Base-by-base conservation (phyloP, 2,329 filamentous ascomycete genomes). In the Penicillium sp. region DNA sequence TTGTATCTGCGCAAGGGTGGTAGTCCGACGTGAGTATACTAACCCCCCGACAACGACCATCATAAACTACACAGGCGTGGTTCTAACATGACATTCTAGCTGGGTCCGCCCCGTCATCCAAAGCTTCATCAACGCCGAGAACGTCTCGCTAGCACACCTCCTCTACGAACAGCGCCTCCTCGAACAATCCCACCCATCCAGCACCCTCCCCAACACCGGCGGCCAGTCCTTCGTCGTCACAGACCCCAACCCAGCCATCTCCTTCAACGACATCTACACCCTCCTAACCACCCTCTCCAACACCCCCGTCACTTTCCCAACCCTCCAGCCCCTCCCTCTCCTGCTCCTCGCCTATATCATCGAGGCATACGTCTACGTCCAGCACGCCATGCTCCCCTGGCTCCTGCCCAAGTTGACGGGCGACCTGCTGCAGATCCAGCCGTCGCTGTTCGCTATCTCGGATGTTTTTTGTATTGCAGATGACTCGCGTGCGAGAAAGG, bases 111-210 rank as follows among this genome's bases (percentile, higher is more conserved):
- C 78, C 15, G 71, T 81, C 31, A 73, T 83, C 28, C 82, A 85
- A 66, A 81, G 79, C 69, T 83, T 81, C 65, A 79, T 83, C 49
- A 75, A 80, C 61, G 77, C 76, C 4, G 78, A 80, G 55, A 85
- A 86, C 69, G 81, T 84, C 60, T 82, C 83, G 10, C 71, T 85
- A 17, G 83, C 79, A 4, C 83, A 86, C 63, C 74, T 86, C 4
- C 73, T 79, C 25, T 82, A 83, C 69, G 83, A 86, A 69, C 77
- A 79, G 17, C 81, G 81, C 5, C 76, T 87, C 1, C 63, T 83
- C 34, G 71, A 76, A 25, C 71, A 74, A 17, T 65, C 64, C 12
- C 41, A 58, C 20, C 62, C 49, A 15, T 54, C 57, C 2, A 59
- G 61, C 38, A 37, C 39, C 5, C 61, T 67, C 1, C 72, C 77